Evolutionary conservation across 441 rosid genomes (phyloP).

Genomic region (Isatis lusitanica): DNA sequence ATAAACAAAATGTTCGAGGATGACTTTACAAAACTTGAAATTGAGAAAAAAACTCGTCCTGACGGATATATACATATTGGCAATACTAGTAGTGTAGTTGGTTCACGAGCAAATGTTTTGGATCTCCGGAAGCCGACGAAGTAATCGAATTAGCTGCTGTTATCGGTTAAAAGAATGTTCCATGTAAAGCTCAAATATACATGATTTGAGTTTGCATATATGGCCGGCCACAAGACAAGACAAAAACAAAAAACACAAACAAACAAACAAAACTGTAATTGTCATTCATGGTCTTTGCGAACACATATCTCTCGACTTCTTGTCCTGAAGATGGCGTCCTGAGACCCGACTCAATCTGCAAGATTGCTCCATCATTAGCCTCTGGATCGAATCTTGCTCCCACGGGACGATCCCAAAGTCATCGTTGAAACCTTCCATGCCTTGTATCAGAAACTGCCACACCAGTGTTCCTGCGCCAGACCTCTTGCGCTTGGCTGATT

Average conservation of each 20-base stretch:
- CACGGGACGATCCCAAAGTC: slow-evolving; percentile 82
- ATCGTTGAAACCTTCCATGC: slow-evolving; percentile 78
- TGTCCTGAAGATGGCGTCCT: slow-evolving; percentile 38
- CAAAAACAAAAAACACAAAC: not conserved
- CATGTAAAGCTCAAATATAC: not conserved
- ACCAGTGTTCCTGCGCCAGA: slow-evolving; percentile 82
- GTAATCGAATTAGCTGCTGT: no score
- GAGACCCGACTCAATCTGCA: slow-evolving; percentile 63
- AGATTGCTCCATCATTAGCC: slow-evolving; percentile 58
- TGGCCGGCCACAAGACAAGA: not conserved
- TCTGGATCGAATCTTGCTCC: slow-evolving; percentile 61
- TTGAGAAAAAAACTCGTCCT: no score
- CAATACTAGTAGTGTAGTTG: no score
- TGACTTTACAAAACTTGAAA: not conserved
- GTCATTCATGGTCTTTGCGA: slow-evolving; percentile 30
- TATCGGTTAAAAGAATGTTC: no score
- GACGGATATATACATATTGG: no score
- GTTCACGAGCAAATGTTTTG: no score
- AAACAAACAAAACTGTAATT: not conserved
- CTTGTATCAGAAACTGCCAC: slow-evolving; percentile 79
- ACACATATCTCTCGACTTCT: slow-evolving; percentile 53
- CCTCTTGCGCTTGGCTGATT: slow-evolving; percentile 65
- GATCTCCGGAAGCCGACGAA: no score
- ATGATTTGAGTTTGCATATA: slow-evolving; percentile 13
- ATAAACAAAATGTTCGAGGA: not conserved